Evolutionary conservation across 495 filamentous ascomycete genomes (phyloP), one percentile per base, ranked within the genome.

Genomic region (Hypoxylon rickii): DNA sequence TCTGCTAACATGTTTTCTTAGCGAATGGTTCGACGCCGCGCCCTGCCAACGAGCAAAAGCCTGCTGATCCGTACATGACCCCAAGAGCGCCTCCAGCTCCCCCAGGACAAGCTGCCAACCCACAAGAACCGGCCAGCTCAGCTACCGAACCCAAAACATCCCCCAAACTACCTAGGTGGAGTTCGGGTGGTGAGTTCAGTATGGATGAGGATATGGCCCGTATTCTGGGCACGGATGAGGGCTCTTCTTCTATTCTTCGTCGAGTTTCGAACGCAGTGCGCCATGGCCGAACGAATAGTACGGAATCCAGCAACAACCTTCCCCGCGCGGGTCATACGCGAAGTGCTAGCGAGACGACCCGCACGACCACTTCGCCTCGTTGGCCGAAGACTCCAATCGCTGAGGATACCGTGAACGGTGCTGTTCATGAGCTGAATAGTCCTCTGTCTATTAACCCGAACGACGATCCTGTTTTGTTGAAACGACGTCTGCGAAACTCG

Each of bases 191-290:
- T 41, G 90, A 92, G 53, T 88, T 93, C 58, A 89, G 86, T 32
- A 85, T 92, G 86, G 92, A 97, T 58, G 92, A 96, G 58, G 94
- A 96, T 59, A 86, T 95, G 77, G 84, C 86, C 36, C 84, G 90
- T 15, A 90, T 95, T 31, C 75, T 94, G 38, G 83, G 83, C 3
- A 82, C 79, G 22, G 83, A 87, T 41, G 89, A 92, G 36, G 80
- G 79, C 34, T 79, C 80, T 15, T 82, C 84, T 15, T 91, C 89
- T 1, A 87, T 96, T 48, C 72, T 97, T 45, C 89, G 92, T 31
- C 86, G 89, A 21, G 86, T 96, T 22, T 97, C 95, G 2, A 95
- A 92, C 64, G 89, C 89, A 18, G 90, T 96, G 29, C 90, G 90
- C 41, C 94, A 99, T 69, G 89, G 89, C n/a, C 84, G 95, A 37